phyloP scores from a whole-genome alignment of 768 basidiomycete species.

The Solioccasus polychromus region DNA sequence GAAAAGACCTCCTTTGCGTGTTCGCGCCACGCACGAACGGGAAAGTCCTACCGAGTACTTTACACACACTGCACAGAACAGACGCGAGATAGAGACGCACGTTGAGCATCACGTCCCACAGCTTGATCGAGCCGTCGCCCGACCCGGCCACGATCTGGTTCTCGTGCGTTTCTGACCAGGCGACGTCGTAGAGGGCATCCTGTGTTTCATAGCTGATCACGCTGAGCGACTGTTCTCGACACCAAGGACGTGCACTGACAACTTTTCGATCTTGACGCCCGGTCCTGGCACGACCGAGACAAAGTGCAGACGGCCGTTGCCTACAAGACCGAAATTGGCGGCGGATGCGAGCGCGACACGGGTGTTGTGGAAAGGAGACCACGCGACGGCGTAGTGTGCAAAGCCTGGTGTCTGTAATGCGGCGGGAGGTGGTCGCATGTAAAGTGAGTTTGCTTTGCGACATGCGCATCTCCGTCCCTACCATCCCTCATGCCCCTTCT shows the following conservation, averaged over 20 bases:
- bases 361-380: constrained; percentile 81
- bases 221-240: constrained; percentile 8
- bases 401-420: constrained; percentile 74
- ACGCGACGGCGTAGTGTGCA: constrained; percentile 76
- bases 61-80: constrained; percentile 14
- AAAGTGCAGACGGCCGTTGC: constrained; percentile 86
- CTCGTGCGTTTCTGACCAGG: constrained; percentile 95
- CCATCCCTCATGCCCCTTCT: constrained; percentile 59
- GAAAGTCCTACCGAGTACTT: constrained; percentile 72
- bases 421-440: constrained; percentile 38
- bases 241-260: constrained; percentile 44
- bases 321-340: constrained; percentile 93
- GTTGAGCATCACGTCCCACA: constrained; percentile 89
- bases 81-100: constrained; percentile 39
- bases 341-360: constrained; percentile 78
- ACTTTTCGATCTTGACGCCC: constrained; percentile 60
- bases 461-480: constrained; percentile 81
- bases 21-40: constrained; percentile 91
- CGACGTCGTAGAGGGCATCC: constrained; percentile 85
- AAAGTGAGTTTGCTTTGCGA: constrained; percentile 1
- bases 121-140: constrained; percentile 84
- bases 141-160: constrained; percentile 89
- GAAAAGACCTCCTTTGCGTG: constrained; percentile 91
- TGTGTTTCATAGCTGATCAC: constrained; percentile 76
- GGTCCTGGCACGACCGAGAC: constrained; percentile 51